Evolutionary conservation across 2,329 filamentous ascomycete genomes (phyloP).

Genomic region (Penicillium sp.): DNA sequence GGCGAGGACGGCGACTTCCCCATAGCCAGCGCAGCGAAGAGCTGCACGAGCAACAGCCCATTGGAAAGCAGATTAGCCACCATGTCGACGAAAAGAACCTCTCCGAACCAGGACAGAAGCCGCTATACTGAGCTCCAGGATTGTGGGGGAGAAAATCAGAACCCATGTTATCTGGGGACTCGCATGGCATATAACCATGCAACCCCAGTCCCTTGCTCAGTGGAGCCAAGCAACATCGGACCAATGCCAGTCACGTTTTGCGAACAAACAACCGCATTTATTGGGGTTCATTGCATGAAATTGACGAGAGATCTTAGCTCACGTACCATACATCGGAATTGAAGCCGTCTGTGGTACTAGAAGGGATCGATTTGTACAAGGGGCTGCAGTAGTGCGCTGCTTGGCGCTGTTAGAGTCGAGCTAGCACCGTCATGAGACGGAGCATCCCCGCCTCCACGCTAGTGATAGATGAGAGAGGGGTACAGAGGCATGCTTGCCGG

Average conservation of each 20-base stretch:
- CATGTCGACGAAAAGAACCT: slow-evolving; percentile 9
- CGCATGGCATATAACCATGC: slow-evolving; percentile 1
- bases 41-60: slow-evolving; percentile 29
- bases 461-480: not conserved
- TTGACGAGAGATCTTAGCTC: not conserved
- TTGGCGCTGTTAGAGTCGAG: not conserved
- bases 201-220: not conserved
- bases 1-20: slow-evolving; percentile 21
- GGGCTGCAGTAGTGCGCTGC: slow-evolving; percentile 1
- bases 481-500: not conserved
- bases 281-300: not conserved
- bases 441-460: slow-evolving; percentile 8
- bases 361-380: not conserved
- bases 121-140: not conserved
- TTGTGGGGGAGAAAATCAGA: not conserved
- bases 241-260: not conserved
- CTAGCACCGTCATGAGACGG: slow-evolving; percentile 23
- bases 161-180: not conserved
- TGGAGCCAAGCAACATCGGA: not conserved
- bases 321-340: slow-evolving; percentile 7
- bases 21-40: slow-evolving; percentile 20
- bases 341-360: slow-evolving; percentile 5
- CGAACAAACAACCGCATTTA: not conserved
- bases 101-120: not conserved
- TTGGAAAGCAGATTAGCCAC: slow-evolving; percentile 20